phyloP scores from a whole-genome alignment of 1,284 basidiomycete species.

The Cystobasidium slooffiae region DNA sequence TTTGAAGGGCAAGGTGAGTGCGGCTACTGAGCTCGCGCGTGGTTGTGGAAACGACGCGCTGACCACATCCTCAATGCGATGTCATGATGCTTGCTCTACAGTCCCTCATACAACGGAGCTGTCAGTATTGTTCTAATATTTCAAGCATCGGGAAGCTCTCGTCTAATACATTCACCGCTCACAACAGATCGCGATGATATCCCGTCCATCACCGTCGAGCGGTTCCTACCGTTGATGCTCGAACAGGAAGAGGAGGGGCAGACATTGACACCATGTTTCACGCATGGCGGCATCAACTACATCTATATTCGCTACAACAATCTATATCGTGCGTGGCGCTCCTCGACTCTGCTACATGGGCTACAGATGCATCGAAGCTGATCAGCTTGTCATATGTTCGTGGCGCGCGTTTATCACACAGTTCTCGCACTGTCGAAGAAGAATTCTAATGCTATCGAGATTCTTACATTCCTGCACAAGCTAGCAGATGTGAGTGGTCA shows the following conservation, averaged over 20 bases:
- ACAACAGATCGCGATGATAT: constrained; percentile 83
- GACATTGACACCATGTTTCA: constrained; percentile 93
- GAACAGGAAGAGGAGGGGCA: constrained; percentile 98
- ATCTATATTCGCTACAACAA: constrained; percentile 99
- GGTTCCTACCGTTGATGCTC: constrained; percentile 90
- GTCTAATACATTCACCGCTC: neutral
- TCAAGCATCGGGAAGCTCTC: neutral
- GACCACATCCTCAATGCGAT: neutral
- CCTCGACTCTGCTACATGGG: neutral
- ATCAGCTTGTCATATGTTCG: constrained; percentile 5
- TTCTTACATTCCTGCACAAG: constrained; percentile 95
- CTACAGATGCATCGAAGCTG: neutral
- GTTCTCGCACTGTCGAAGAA: constrained; percentile 94
- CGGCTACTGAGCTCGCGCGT: neutral
- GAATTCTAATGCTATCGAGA: constrained; percentile 94
- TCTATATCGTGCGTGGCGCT: constrained; percentile 75
- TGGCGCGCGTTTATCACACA: constrained; percentile 57
- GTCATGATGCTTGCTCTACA: constrained; percentile 56
- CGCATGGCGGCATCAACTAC: constrained; percentile 91
- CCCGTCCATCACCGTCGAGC: constrained; percentile 81
- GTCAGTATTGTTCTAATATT: constrained; percentile 2
- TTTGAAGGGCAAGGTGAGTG: constrained; percentile 76
- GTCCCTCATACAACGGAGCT: constrained; percentile 85
- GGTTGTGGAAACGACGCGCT: constrained; percentile 15
- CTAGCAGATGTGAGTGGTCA: constrained; percentile 63